Percentiles rank a stretch among this genome's conserved stretches.
These are phyloP conservation scores for Hydrangea macrophylla DNA, from an alignment of 148 eudicot genomes.

Conservation along the genomic window DNA sequence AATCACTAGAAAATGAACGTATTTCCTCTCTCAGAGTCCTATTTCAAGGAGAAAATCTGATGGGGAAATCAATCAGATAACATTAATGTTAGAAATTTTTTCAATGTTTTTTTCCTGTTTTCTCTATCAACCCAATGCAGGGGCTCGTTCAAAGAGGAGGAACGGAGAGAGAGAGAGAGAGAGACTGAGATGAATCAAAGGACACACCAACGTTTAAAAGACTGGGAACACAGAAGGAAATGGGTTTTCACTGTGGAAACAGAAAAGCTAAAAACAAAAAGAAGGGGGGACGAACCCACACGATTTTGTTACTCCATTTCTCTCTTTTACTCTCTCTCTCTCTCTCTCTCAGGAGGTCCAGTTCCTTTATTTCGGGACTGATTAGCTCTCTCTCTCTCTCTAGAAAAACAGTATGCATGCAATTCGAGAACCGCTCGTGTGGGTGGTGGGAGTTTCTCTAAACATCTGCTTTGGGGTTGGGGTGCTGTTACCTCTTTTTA, in stretches of 20 bases:
- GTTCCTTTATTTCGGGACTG: too few relatives aligned
- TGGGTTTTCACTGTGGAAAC: not conserved
- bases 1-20: not conserved
- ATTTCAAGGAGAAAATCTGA: not conserved
- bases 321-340: not conserved
- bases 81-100: not conserved
- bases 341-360: conserved; percentile 16
- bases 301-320: conserved; percentile 12
- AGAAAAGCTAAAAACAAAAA: conserved; percentile 4
- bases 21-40: not conserved
- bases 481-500: too few relatives aligned
- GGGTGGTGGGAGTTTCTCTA: conserved; percentile 26
- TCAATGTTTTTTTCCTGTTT: not conserved
- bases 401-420: conserved; percentile 10
- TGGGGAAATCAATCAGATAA: not conserved
- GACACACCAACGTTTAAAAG: not conserved
- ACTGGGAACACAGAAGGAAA: not conserved
- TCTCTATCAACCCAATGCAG: not conserved
- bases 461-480: too few relatives aligned
- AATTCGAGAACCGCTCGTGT: conserved; percentile 52
- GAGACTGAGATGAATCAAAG: not conserved
- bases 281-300: conserved; percentile 15
- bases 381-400: too few relatives aligned
- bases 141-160: not conserved
- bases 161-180: not conserved